Evolutionary conservation across 352 stramenopile genomes (phyloP).

Genomic region (Phytophthora capsici): DNA sequence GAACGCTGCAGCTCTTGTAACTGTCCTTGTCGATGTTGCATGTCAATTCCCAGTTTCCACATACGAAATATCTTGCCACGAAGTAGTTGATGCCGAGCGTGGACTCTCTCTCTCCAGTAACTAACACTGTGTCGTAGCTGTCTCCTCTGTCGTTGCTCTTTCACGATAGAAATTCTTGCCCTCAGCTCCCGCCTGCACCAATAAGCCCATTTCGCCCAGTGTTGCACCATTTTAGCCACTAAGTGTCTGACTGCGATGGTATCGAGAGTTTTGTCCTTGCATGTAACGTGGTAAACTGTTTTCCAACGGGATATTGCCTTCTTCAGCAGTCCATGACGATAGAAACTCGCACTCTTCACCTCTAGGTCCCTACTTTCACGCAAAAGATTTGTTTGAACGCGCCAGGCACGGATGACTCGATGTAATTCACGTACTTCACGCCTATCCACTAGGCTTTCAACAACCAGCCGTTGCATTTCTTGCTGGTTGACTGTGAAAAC

Average conservation of each 20-base stretch:
- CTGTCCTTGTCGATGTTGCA: slow-evolving; percentile 18
- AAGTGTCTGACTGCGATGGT: slow-evolving; percentile 14
- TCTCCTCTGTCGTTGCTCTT: slow-evolving; percentile 6
- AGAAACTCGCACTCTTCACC: slow-evolving; percentile 4
- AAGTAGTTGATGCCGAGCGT: slow-evolving; percentile 8
- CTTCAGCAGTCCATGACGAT: slow-evolving; percentile 2
- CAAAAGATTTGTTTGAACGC: not conserved
- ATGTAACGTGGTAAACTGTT: slow-evolving; percentile 4
- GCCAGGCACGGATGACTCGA: slow-evolving; percentile 12
- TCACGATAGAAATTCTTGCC: slow-evolving; percentile 13
- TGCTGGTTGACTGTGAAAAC: slow-evolving; percentile 16
- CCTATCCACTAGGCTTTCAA: slow-evolving; percentile 12
- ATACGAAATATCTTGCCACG: slow-evolving; percentile 10
- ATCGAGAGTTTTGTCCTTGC: slow-evolving; percentile 3
- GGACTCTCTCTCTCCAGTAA: slow-evolving; percentile 16
- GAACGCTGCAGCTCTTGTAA: slow-evolving; percentile 15
- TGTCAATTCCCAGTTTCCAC: slow-evolving; percentile 24
- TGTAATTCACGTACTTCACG: slow-evolving; percentile 12
- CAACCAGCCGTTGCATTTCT: slow-evolving; percentile 7
- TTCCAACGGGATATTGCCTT: slow-evolving; percentile 19
- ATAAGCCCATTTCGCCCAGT: slow-evolving; percentile 38
- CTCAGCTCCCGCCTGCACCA: slow-evolving; percentile 28
- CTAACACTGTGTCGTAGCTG: slow-evolving; percentile 10
- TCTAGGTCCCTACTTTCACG: not conserved
- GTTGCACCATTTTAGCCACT: slow-evolving; percentile 20